phyloP scores from a whole-genome alignment of 2,329 filamentous ascomycete species.

The Orbilia quercus region DNA sequence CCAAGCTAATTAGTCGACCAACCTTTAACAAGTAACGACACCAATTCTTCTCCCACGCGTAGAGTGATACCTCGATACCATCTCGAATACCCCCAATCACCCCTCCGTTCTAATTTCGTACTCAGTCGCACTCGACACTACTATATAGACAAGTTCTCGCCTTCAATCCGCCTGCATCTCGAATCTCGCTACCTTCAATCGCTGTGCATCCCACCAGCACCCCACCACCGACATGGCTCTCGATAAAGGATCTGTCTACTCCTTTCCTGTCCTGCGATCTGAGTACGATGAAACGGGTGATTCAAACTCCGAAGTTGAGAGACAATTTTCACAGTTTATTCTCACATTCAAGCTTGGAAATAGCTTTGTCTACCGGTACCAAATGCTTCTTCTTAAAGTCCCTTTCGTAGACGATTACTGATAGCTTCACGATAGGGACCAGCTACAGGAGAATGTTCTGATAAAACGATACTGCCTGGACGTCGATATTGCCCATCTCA shows the following conservation, averaged over 20 bases:
- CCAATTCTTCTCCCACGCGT: conserved; percentile 41
- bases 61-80: conserved; percentile 30
- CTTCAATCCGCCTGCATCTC: conserved; percentile 4
- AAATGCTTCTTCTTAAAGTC: neutral
- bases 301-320: conserved; percentile 77
- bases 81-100: conserved; percentile 5
- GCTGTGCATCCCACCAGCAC: neutral
- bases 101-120: neutral
- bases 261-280: conserved; percentile 77
- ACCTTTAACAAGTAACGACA: no score
- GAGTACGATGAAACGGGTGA: conserved; percentile 75
- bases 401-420: conserved; percentile 19
- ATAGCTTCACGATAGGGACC: conserved; percentile 73
- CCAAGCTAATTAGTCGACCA: conserved; percentile 1
- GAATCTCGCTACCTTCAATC: neutral
- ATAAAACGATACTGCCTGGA: conserved; percentile 96
- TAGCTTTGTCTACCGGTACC: conserved; percentile 89
- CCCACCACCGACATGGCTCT: conserved; percentile 65
- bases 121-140: neutral
- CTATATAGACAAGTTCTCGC: neutral
- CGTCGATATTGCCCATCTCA: conserved; percentile 92
- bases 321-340: conserved; percentile 87
- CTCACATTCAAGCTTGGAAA: conserved; percentile 94
- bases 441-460: conserved; percentile 92
- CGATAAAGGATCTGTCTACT: conserved; percentile 89